Percentiles rank a stretch among this genome's conserved stretches.
phyloP scores from a whole-genome alignment of 345 rosid species.

The Brassica juncea region DNA sequence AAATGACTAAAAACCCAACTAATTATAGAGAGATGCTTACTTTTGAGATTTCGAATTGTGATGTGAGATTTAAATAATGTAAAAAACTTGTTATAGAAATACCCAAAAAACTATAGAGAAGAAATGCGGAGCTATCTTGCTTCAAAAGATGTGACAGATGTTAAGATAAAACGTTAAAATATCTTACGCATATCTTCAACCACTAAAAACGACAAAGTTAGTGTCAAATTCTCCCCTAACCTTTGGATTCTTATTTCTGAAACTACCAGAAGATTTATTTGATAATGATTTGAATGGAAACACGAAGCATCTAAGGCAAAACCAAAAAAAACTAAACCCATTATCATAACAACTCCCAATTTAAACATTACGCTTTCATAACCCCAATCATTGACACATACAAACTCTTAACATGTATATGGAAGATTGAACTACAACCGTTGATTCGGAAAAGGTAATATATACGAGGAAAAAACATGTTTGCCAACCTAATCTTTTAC shows the following conservation, averaged over 20 bases:
- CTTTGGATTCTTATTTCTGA: constrained; percentile 15
- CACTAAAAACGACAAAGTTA: background rate
- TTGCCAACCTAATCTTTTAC: constrained; percentile 15
- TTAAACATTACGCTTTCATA: constrained; percentile 28
- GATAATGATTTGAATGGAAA: background rate
- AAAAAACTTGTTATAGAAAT: background rate
- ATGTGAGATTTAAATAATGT: background rate
- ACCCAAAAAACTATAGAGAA: background rate
- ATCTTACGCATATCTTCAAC: background rate
- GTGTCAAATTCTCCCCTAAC: constrained; percentile 30
- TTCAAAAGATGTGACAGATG: constrained; percentile 19
- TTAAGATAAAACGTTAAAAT: background rate
- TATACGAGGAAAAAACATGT: background rate
- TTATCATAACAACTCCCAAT: constrained; percentile 21
- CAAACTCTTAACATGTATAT: constrained; percentile 15
- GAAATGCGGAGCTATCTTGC: constrained; percentile 18
- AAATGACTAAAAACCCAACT: background rate
- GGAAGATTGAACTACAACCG: constrained; percentile 22
- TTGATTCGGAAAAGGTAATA: background rate
- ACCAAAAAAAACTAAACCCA: background rate
- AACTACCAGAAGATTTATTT: background rate
- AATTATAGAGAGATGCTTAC: background rate
- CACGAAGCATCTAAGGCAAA: background rate
- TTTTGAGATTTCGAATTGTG: background rate
- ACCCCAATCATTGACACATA: constrained; percentile 21